Base-by-base conservation (phyloP, 2,329 filamentous ascomycete species). In the Aureobasidium sp. region DNA sequence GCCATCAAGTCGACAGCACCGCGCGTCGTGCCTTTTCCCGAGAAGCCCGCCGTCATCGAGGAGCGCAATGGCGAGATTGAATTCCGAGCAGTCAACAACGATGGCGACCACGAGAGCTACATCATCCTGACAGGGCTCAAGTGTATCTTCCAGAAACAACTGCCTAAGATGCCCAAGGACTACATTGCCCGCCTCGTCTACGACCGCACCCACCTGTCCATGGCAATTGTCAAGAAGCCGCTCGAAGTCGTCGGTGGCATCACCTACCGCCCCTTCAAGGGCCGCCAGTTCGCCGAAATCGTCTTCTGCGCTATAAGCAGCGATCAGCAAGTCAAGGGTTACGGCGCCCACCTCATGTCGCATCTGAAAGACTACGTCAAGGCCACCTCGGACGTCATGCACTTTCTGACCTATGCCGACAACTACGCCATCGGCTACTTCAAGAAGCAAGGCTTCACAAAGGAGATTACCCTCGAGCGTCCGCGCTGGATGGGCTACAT, bases 391-490 rank as follows among this genome's bases (percentile, higher is more conserved):
- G 87, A 92, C 67, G 92, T 99, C 52, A 97, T 97, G 92, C 92
- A 99, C 75, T 99, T 99, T 75, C 82, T 99, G 2, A 99, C 94
- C 1, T 99, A 99, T 71, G 94, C 94, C 66, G 94, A 99, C 75
- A 99, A 99, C 75, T 97, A 97, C 71, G 94, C 94, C 42, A 99
- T 96, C 67, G 94, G 94, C 12, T 99, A 97, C 75, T 99, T 99
- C 77, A 96, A 97, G 75, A 99, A 99, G 74, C 94, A 99, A 73
- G 94, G 94, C 0, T 99, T 99, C 72, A 97, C 94, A 1, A 99
- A 99, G 74, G 93, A 99, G 70, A 97, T 99, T 66, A 96, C 92
- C 0, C 84, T 99, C 0, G 89, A 94, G 63, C 89, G 87, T 70
- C 86, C 87, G 2, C 87, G 91, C 3, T 99, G 94, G 94, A 97